Evolutionary conservation across 441 rosid genomes (phyloP).

Genomic region (Arabidopsis hybrid): DNA sequence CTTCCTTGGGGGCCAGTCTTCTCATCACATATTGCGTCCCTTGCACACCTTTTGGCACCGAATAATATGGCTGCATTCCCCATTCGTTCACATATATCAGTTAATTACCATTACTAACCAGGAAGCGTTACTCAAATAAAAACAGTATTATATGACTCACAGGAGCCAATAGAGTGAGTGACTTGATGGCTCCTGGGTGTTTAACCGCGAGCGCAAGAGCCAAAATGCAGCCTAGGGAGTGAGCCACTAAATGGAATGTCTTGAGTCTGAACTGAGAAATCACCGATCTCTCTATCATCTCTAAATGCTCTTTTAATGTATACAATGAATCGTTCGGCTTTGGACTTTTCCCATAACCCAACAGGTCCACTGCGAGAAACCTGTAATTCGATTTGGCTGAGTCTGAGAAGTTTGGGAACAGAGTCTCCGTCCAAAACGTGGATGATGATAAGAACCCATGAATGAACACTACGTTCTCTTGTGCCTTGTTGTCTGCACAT

Average conservation of each 20-base stretch:
- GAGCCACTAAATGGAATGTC: slow-evolving; percentile 97
- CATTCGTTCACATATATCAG: slow-evolving; percentile 7
- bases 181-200: slow-evolving; percentile 79
- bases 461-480: slow-evolving; percentile 85
- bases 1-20: slow-evolving; percentile 78
- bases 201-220: slow-evolving; percentile 94
- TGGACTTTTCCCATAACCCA: slow-evolving; percentile 94
- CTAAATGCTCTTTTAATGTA: slow-evolving; percentile 86
- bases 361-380: slow-evolving; percentile 79
- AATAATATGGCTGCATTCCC: slow-evolving; percentile 74
- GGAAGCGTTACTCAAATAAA: background rate
- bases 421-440: slow-evolving; percentile 93
- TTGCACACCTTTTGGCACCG: slow-evolving; percentile 76
- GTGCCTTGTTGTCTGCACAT: slow-evolving; percentile 55
- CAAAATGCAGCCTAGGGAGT: slow-evolving; percentile 94
- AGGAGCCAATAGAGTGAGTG: slow-evolving; percentile 89
- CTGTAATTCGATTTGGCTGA: slow-evolving; percentile 70
- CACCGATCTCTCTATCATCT: slow-evolving; percentile 91
- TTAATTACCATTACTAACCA: slow-evolving; percentile 23
- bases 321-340: slow-evolving; percentile 93
- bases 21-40: slow-evolving; percentile 86
- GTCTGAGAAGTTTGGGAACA: slow-evolving; percentile 86
- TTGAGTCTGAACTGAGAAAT: slow-evolving; percentile 69
- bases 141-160: slow-evolving; percentile 48
- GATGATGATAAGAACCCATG: slow-evolving; percentile 99